phyloP scores from a whole-genome alignment of 805 yeast species.

The Scheffersomyces spartinae region DNA sequence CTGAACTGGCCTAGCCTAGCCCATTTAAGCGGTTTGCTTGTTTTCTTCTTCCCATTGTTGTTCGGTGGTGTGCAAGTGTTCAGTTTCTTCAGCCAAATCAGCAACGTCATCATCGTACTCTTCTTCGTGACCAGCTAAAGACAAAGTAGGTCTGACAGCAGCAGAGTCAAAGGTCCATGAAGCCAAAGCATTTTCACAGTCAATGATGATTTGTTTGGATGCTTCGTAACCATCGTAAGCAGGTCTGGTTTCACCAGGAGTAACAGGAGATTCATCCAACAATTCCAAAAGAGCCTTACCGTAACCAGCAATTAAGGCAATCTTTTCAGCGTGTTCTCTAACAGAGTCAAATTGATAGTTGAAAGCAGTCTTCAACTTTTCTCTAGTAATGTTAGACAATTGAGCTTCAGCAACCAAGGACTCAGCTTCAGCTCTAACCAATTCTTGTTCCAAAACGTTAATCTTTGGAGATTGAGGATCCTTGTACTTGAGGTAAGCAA shows the following conservation, averaged over 20 bases:
- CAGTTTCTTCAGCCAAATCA: constrained; percentile 36
- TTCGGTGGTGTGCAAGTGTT: constrained; percentile 38
- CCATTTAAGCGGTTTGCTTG: too few species aligned
- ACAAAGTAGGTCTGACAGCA: constrained; percentile 70
- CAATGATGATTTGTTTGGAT: constrained; percentile 76
- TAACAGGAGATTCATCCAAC: constrained; percentile 74
- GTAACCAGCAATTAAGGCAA: constrained; percentile 79
- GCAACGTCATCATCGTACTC: constrained; percentile 34
- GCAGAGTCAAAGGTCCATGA: constrained; percentile 80
- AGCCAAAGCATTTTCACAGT: constrained; percentile 74
- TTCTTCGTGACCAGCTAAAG: constrained; percentile 52
- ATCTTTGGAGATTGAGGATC: constrained; percentile 80
- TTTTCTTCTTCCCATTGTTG: constrained; percentile 38
- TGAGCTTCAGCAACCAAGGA: constrained; percentile 88
- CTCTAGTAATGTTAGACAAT: constrained; percentile 79
- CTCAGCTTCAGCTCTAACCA: constrained; percentile 88
- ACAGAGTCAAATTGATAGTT: constrained; percentile 77
- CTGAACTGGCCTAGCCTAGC: too few species aligned
- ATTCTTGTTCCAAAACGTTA: constrained; percentile 73
- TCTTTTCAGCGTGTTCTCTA: constrained; percentile 77
- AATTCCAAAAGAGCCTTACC: constrained; percentile 80
- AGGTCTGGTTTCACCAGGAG: constrained; percentile 89
- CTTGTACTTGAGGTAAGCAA: constrained; percentile 74
- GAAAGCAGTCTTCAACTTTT: constrained; percentile 75
- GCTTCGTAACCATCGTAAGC: constrained; percentile 86